Evolutionary conservation across 2,329 filamentous ascomycete species (phyloP), one percentile per base, ranked within the genome.

Genomic region (Scolecobasidium constrictum): DNA sequence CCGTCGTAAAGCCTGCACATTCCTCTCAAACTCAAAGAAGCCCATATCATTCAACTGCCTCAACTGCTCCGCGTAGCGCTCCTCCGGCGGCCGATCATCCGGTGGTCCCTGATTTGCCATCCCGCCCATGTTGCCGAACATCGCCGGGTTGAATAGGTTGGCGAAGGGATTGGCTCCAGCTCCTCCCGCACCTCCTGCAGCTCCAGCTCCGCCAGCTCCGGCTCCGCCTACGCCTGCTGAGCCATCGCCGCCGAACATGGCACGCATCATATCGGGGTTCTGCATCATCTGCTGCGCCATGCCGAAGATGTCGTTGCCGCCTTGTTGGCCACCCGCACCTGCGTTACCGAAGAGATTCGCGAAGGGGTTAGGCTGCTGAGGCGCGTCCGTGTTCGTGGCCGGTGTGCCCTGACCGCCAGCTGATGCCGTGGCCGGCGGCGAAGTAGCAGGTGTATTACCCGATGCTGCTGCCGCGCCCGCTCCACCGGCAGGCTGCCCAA

Each of bases 21-120:
- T 98, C 52, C 84, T 71, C 41, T 98, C 90, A 56, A 96, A 98
- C 57, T 98, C 88, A 59, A 79, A 94, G 65, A 98, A 98, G 3
- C 92, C 92, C 92, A 98, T 98, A 51, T 96, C 92, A 60, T 98
- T 98, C 48, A 98, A 67, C 65, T 96, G 87, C 47, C 86, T 73
- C 39, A 98, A 69, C 64, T 98, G 90, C 22, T 85, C 80, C 3
- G 84, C 87, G 54, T 94, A 98, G 46, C 86, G 72, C 63, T 96
- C 92, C 68, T 98, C 92, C 0, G 92, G 90, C 4, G 92, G 88
- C 48, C 90, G 75, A 55, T 73, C 94, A 63, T 98, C 92, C 3
- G 73, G 63, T 4, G 86, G 83, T 15, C 75, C 64, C 55, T n/a
- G 57, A 47, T 4, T 51, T 51, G n/a, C 60, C 50, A 26, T 56